A percentile compares a stretch with the other conserved stretches of the same genome.
These are phyloP conservation scores for Calonectria ilicicola DNA, from an alignment of 2,329 filamentous ascomycete species.

Conservation along the genomic window DNA sequence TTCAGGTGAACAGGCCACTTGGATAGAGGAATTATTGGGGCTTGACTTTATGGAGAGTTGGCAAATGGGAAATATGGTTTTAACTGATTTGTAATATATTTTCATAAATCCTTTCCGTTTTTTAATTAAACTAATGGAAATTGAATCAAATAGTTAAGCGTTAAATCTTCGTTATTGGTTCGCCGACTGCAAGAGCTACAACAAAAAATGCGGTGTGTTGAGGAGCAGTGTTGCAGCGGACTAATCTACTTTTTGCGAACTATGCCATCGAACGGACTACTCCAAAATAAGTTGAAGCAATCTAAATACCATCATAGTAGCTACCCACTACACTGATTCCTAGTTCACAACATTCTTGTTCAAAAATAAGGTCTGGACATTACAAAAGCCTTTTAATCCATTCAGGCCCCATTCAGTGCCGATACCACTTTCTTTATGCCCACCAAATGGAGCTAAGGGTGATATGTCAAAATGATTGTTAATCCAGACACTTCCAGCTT, in stretches of 20 bases:
- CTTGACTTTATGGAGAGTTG: not conserved
- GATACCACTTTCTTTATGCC: slow-evolving; percentile 58
- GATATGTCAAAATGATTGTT: slow-evolving; percentile 65
- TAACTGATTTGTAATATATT: not conserved
- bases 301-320: too few relatives aligned
- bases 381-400: slow-evolving; percentile 42
- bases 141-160: too few relatives aligned
- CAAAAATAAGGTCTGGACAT: slow-evolving; percentile 9
- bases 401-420: slow-evolving; percentile 56
- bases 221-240: too few relatives aligned
- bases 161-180: too few relatives aligned
- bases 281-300: too few relatives aligned
- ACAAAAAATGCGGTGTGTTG: too few relatives aligned
- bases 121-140: too few relatives aligned
- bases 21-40: not conserved
- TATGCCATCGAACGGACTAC: too few relatives aligned
- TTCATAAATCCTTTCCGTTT: too few relatives aligned
- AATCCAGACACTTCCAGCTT: slow-evolving; percentile 70
- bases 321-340: not conserved
- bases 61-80: not conserved
- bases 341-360: slow-evolving; percentile 5
- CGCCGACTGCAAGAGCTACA: too few relatives aligned
- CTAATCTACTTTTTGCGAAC: too few relatives aligned
- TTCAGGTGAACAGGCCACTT: not conserved
- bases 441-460: slow-evolving; percentile 53